Evolutionary conservation across 495 filamentous ascomycete species (phyloP), one percentile per base, ranked within the genome.

Genomic region (Penicillium arizonense): DNA sequence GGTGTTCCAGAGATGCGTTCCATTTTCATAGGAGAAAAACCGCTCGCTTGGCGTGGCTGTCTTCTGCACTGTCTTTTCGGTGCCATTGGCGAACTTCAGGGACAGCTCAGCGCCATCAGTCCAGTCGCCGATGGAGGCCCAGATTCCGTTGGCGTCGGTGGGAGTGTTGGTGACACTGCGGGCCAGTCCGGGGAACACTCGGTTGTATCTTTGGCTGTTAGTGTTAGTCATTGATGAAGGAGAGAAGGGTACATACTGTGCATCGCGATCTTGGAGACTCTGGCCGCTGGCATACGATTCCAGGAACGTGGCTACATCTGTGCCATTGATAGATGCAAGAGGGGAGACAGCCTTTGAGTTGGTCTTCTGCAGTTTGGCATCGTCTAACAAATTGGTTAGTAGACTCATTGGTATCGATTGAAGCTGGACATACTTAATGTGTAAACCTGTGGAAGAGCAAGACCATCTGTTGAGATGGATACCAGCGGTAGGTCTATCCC

Each of bases 391-490:
- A 0, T 33, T 43, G 5, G 41, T 60, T 14, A 60, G 30, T 5
- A 16, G 13, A 9, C 3, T 8, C 2, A 39, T 28, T 26, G 10
- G 14, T 12, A 16, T 14, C 13, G 26, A 23, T 8, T 7, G 12
- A 32, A 14, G 13, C 13, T 3, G 11, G n/a, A 57, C 58, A 33
- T 44, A 64, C 63, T 47, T 13, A 59, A 58, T 2, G 56, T 52
- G 44, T 74, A 77, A 1, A 77, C 55, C 13, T 72, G 39, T 2
- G 73, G 74, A 7, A 72, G 57, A 7, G 51, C 20, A n/a, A 69
- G 54, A 10, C 73, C 68, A 51, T 77, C 68, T 18, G 47, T 44
- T 8, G 72, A 77, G 5, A 77, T 53, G 1, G 72, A 74, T 1
- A 70, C 62, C 10, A 74, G 50, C 18, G 58, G 55, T n/a, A 66